These are phyloP conservation scores for Saprolegnia diclina DNA, from an alignment of 352 stramenopile species.

Conservation along the genomic window DNA sequence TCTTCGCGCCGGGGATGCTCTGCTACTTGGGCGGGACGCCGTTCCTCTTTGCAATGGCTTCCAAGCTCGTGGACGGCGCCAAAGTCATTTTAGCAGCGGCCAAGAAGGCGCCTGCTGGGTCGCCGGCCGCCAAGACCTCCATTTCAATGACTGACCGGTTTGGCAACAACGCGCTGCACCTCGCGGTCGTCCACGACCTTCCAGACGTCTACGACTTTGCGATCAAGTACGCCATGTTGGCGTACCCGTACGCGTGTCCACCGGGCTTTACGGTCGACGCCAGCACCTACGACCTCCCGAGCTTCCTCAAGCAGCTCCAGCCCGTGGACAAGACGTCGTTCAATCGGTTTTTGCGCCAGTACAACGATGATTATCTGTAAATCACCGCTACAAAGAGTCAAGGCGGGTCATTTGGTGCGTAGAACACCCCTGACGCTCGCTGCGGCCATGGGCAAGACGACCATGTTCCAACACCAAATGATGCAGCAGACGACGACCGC, in stretches of 20 bases:
- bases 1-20: constrained; percentile 44
- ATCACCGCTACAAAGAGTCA: neutral
- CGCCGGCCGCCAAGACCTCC: constrained; percentile 28
- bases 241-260: constrained; percentile 20
- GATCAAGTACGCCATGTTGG: constrained; percentile 39
- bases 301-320: constrained; percentile 20
- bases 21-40: constrained; percentile 63
- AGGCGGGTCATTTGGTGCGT: neutral
- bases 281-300: constrained; percentile 14
- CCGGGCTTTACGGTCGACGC: neutral
- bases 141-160: constrained; percentile 51
- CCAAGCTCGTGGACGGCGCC: constrained; percentile 48
- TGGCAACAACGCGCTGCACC: constrained; percentile 58
- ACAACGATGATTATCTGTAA: constrained; percentile 23
- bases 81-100: constrained; percentile 37
- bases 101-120: neutral
- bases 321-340: constrained; percentile 6
- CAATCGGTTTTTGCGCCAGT: constrained; percentile 16
- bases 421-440: constrained; percentile 52
- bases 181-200: constrained; percentile 53
- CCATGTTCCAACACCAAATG: constrained; percentile 61
- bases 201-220: constrained; percentile 55
- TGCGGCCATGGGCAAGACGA: constrained; percentile 41
- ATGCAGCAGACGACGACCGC: constrained; percentile 39
- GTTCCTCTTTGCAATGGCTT: constrained; percentile 50